Evolutionary conservation across 1,139 yeast species (phyloP).

Genomic region (Trichomonascaceae sp.): DNA sequence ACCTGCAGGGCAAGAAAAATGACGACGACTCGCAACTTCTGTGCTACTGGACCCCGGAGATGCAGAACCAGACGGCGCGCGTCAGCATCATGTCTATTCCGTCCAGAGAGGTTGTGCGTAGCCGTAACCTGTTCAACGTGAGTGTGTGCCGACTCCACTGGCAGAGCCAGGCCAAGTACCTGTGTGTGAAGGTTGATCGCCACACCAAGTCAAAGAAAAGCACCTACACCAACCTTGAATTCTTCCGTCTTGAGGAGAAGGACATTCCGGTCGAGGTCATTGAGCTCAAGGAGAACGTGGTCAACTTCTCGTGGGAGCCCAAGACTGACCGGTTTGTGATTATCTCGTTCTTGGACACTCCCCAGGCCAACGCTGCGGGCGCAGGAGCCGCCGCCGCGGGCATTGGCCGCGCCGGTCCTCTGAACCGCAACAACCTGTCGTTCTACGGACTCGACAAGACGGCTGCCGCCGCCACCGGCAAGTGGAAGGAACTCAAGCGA

Average conservation of each 20-base stretch:
- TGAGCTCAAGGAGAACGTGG: slow-evolving; percentile 81
- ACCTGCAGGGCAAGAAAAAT: slow-evolving; percentile 35
- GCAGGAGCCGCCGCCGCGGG: slow-evolving; percentile 30
- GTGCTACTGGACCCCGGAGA: slow-evolving; percentile 96
- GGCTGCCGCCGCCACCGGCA: slow-evolving; percentile 32
- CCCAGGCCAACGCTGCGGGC: slow-evolving; percentile 6
- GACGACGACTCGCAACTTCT: slow-evolving; percentile 40
- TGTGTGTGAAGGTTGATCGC: slow-evolving; percentile 94
- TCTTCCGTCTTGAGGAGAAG: slow-evolving; percentile 76
- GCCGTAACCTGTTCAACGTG: slow-evolving; percentile 90
- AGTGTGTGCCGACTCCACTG: slow-evolving; percentile 86
- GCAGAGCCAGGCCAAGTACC: slow-evolving; percentile 77
- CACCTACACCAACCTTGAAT: slow-evolving; percentile 80
- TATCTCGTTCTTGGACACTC: slow-evolving; percentile 37
- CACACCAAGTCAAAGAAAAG: slow-evolving; percentile 94
- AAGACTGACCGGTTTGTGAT: slow-evolving; percentile 74
- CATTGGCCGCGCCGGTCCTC: slow-evolving; percentile 6
- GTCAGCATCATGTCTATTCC: slow-evolving; percentile 88
- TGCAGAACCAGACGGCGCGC: slow-evolving; percentile 84
- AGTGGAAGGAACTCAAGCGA: slow-evolving; percentile 45
- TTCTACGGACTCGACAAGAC: slow-evolving; percentile 70
- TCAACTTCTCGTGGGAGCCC: slow-evolving; percentile 95
- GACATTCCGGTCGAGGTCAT: slow-evolving; percentile 91
- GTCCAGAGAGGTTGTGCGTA: slow-evolving; percentile 68
- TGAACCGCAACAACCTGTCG: slow-evolving; percentile 53